These are phyloP conservation scores for Amaranthus cruentus DNA, from an alignment of 148 eudicot species.

Conservation along the genomic window DNA sequence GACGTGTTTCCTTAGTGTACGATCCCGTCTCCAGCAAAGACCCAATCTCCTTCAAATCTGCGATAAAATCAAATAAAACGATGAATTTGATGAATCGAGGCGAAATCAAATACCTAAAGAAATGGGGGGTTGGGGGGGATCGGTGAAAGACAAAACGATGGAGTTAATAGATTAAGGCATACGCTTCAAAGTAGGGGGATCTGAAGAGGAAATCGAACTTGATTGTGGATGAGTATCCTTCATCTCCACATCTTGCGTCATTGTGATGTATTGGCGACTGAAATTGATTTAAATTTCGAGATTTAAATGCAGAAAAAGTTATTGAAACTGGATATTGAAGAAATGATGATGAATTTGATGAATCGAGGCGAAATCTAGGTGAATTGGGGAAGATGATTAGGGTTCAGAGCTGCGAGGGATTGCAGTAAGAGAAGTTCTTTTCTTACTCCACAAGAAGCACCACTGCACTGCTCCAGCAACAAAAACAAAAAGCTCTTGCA, in stretches of 20 bases:
- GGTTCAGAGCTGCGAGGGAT: slow-evolving; percentile 15
- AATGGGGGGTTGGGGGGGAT: background rate
- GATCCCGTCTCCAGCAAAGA: slow-evolving; percentile 70
- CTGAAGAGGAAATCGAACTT: slow-evolving; percentile 45
- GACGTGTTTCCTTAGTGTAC: slow-evolving; percentile 59
- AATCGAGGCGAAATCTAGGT: slow-evolving; percentile 8
- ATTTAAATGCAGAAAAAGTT: background rate
- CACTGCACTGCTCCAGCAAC: too few relatives aligned
- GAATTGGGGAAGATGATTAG: slow-evolving; percentile 10
- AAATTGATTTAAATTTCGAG: background rate
- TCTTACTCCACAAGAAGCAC: slow-evolving; percentile 20
- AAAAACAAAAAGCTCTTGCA: too few relatives aligned
- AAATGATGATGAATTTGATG: background rate
- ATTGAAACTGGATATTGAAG: background rate
- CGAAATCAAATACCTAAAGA: background rate
- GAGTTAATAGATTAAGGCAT: slow-evolving; percentile 6
- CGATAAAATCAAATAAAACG: slow-evolving; percentile 5
- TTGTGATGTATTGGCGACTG: slow-evolving; percentile 17
- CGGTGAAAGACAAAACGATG: background rate
- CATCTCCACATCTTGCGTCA: slow-evolving; percentile 93
- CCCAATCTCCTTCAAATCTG: slow-evolving; percentile 85
- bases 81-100: slow-evolving; percentile 1
- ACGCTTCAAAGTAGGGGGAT: slow-evolving; percentile 61
- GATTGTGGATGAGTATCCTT: slow-evolving; percentile 63
- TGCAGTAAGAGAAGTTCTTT: slow-evolving; percentile 13